Percentiles rank a stretch among this genome's conserved stretches.
Conservation (phyloP, 2,329 filamentous ascomycete species). For the Ophiostoma perfectum region DNA sequence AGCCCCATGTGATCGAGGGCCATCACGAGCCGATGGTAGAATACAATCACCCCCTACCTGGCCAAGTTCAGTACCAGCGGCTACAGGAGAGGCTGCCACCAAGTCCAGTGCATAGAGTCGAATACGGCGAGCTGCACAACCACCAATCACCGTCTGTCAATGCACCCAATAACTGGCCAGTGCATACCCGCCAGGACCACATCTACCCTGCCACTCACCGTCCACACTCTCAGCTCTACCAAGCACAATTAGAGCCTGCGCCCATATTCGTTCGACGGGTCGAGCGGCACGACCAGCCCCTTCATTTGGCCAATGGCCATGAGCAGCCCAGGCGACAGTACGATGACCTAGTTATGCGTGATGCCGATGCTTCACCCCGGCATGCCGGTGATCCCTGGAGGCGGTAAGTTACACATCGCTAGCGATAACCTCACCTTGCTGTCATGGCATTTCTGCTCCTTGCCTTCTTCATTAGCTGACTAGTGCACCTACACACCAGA, state of each 20-base stretch:
- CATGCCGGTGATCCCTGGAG: slow-evolving; percentile 1
- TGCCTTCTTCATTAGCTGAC: neutral
- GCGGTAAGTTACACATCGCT: neutral
- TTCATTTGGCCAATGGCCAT: too few species aligned
- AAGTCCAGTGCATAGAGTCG: neutral
- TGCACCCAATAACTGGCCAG: neutral
- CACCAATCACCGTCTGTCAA: neutral
- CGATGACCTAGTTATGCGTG: neutral
- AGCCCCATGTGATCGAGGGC: neutral
- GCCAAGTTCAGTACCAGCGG: neutral
- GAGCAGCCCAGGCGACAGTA: neutral
- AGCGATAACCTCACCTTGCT: too few species aligned
- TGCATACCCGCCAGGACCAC: neutral
- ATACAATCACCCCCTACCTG: neutral
- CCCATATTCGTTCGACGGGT: neutral
- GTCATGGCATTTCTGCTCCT: too few species aligned
- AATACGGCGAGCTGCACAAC: neutral
- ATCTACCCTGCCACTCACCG: neutral
- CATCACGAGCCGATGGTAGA: neutral
- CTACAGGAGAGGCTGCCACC: neutral
- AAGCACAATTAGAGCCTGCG: neutral
- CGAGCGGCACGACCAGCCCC: neutral
- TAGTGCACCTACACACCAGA: neutral
- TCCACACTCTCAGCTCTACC: neutral
- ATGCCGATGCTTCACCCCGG: neutral